Conservation (phyloP, 2,329 filamentous ascomycete genomes). For the Aureobasidium sp. region DNA sequence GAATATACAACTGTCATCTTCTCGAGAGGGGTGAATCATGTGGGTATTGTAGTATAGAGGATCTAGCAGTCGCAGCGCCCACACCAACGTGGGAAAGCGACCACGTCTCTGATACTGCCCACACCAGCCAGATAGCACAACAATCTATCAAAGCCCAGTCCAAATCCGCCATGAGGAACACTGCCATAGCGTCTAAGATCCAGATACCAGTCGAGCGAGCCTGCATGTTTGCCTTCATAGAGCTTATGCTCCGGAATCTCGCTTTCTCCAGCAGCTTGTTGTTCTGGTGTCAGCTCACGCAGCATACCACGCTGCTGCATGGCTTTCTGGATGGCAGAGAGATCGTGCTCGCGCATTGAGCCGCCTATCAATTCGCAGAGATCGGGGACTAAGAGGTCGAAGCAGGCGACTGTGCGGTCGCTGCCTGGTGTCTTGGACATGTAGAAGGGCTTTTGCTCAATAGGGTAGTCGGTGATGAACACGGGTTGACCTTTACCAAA, state of each 20-base stretch:
- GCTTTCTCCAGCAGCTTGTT: background rate
- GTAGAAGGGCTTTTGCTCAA: slow-evolving; percentile 84
- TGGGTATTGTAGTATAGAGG: background rate
- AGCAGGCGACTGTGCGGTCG: slow-evolving; percentile 68
- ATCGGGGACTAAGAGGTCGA: slow-evolving; percentile 80
- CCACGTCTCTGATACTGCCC: slow-evolving; percentile 73
- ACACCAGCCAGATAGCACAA: slow-evolving; percentile 76
- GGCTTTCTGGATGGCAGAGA: slow-evolving; percentile 56
- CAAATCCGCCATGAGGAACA: slow-evolving; percentile 84
- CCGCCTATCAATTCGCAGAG: slow-evolving; percentile 82
- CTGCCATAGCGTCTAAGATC: slow-evolving; percentile 87
- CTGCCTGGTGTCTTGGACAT: slow-evolving; percentile 51
- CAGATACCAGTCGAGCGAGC: slow-evolving; percentile 68
- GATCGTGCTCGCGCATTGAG: slow-evolving; percentile 77
- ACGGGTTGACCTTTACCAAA: slow-evolving; percentile 61
- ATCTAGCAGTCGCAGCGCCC: slow-evolving; percentile 43
- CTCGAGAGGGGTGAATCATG: background rate
- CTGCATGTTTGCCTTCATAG: slow-evolving; percentile 10
- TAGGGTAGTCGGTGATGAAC: slow-evolving; percentile 92
- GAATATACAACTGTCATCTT: background rate
- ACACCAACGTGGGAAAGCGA: slow-evolving; percentile 72
- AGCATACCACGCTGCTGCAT: slow-evolving; percentile 62
- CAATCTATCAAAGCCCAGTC: slow-evolving; percentile 80
- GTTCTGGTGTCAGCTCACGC: slow-evolving; percentile 14
- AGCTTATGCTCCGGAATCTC: slow-evolving; percentile 14